Percentiles rank a stretch among this genome's conserved stretches.
phyloP scores from a whole-genome alignment of 495 filamentous ascomycete genomes.

The Podospora australis region DNA sequence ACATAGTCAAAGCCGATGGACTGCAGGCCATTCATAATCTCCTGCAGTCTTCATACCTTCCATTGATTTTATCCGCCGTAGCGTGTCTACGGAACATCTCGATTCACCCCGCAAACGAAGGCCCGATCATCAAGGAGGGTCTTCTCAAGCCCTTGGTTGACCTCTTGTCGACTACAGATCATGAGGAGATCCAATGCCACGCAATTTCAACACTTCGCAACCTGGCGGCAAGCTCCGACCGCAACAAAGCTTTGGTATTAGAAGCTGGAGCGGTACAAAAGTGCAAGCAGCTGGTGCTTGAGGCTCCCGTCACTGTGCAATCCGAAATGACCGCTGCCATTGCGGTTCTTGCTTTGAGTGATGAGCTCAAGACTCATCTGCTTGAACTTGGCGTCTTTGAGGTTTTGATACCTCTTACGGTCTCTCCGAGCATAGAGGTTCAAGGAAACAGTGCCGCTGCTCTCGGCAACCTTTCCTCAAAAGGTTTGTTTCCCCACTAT shows the following conservation, averaged over 20 bases:
- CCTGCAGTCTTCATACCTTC: constrained; percentile 89
- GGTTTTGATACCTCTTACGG: constrained; percentile 89
- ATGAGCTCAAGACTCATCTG: constrained; percentile 88
- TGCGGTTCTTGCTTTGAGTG: constrained; percentile 91
- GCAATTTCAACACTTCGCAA: constrained; percentile 96
- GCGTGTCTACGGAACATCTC: constrained; percentile 98
- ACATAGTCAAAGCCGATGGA: constrained; percentile 86
- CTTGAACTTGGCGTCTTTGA: constrained; percentile 94
- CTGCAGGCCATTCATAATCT: constrained; percentile 78
- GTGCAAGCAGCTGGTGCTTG: constrained; percentile 91
- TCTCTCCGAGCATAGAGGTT: constrained; percentile 92
- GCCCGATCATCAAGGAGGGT: constrained; percentile 97
- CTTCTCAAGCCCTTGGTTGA: constrained; percentile 92
- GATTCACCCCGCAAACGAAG: constrained; percentile 97
- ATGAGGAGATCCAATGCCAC: constrained; percentile 98
- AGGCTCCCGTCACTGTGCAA: constrained; percentile 90
- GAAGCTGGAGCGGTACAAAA: constrained; percentile 97
- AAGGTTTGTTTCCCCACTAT: constrained; percentile 55
- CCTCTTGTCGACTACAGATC: constrained; percentile 87
- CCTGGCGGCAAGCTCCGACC: constrained; percentile 90
- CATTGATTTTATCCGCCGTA: constrained; percentile 92
- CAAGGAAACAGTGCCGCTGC: constrained; percentile 97
- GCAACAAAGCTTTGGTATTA: constrained; percentile 92
- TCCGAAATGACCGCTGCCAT: constrained; percentile 99
- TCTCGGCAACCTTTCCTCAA: constrained; percentile 90